phyloP scores from a whole-genome alignment of 768 basidiomycete genomes.

The Amanita muscaria region DNA sequence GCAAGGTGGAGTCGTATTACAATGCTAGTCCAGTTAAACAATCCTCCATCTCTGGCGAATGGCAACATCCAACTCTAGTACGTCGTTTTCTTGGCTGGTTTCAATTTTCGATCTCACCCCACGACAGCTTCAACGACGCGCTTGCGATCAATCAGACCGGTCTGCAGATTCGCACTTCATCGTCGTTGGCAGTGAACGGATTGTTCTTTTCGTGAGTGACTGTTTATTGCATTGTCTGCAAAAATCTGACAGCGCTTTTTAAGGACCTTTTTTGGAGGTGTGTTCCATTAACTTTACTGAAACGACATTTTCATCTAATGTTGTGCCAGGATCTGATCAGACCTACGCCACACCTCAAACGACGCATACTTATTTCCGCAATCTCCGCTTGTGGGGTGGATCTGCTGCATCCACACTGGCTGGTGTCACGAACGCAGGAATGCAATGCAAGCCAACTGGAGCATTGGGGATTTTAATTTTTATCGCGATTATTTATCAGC shows the following conservation, averaged over 20 bases:
- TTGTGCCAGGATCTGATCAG: slow-evolving; percentile 43
- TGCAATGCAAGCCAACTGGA: background rate
- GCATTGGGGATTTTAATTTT: background rate
- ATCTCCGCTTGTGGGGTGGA: slow-evolving; percentile 59
- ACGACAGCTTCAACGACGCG: slow-evolving; percentile 56
- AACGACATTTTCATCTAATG: background rate
- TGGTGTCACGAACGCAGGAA: slow-evolving; percentile 24
- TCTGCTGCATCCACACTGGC: slow-evolving; percentile 39
- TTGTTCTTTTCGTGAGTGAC: slow-evolving; percentile 66
- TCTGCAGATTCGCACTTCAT: slow-evolving; percentile 53
- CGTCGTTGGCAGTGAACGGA: slow-evolving; percentile 50
- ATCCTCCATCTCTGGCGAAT: slow-evolving; percentile 58
- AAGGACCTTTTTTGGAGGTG: slow-evolving; percentile 80
- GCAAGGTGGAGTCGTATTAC: slow-evolving; percentile 62
- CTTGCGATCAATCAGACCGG: slow-evolving; percentile 50
- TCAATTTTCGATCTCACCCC: background rate
- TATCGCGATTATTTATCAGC: background rate
- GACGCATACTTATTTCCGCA: slow-evolving; percentile 70
- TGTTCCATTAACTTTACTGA: slow-evolving; percentile 7
- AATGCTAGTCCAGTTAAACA: slow-evolving; percentile 73
- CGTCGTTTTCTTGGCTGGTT: slow-evolving; percentile 16
- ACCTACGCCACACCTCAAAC: slow-evolving; percentile 65
- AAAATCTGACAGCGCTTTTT: slow-evolving; percentile 3
- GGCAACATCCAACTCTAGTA: slow-evolving; percentile 66
- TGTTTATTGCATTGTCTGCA: slow-evolving; percentile 1